Percentiles rank a stretch among this genome's conserved stretches.
phyloP scores from a whole-genome alignment of 2,329 filamentous ascomycete genomes.

The Aspergillus costaricaensis region DNA sequence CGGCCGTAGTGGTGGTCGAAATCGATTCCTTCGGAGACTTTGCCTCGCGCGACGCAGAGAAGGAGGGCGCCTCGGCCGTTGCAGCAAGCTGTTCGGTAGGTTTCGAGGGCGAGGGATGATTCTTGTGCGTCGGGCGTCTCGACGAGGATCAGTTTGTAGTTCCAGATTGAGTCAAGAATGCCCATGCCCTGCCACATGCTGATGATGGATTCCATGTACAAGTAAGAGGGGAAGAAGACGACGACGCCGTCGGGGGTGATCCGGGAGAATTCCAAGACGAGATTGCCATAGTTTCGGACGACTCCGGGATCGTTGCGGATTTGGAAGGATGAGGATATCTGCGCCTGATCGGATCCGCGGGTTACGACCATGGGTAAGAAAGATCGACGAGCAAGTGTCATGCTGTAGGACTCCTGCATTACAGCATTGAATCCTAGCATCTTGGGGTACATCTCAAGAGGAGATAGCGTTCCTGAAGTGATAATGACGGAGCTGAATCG shows the following conservation, averaged over 20 bases:
- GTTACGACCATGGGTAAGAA: conserved; percentile 98
- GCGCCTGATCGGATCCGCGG: conserved; percentile 87
- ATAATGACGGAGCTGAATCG: conserved; percentile 98
- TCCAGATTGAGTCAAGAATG: conserved; percentile 96
- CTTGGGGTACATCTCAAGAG: conserved; percentile 97
- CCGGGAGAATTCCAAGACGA: conserved; percentile 92
- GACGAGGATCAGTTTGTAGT: conserved; percentile 96
- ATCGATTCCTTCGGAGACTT: conserved; percentile 97
- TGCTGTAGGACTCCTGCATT: conserved; percentile 94
- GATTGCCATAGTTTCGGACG: conserved; percentile 93
- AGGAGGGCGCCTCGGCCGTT: conserved; percentile 93
- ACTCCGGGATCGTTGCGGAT: conserved; percentile 94
- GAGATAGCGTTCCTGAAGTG: conserved; percentile 94
- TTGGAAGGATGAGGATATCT: conserved; percentile 90
- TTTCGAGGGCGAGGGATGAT: conserved; percentile 91
- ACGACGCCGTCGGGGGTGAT: conserved; percentile 96
- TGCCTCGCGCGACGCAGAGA: conserved; percentile 92
- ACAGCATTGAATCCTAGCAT: conserved; percentile 94
- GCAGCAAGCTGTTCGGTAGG: conserved; percentile 94
- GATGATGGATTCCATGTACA: conserved; percentile 99
- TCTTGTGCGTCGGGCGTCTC: conserved; percentile 98
- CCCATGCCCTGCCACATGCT: conserved; percentile 99
- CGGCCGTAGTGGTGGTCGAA: conserved; percentile 98
- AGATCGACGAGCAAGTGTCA: conserved; percentile 92
- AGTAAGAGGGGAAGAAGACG: conserved; percentile 98